Evolutionary conservation across 1,284 basidiomycete species (phyloP), one percentile per base, ranked within the genome.

Genomic region (Puccinia coronata): DNA sequence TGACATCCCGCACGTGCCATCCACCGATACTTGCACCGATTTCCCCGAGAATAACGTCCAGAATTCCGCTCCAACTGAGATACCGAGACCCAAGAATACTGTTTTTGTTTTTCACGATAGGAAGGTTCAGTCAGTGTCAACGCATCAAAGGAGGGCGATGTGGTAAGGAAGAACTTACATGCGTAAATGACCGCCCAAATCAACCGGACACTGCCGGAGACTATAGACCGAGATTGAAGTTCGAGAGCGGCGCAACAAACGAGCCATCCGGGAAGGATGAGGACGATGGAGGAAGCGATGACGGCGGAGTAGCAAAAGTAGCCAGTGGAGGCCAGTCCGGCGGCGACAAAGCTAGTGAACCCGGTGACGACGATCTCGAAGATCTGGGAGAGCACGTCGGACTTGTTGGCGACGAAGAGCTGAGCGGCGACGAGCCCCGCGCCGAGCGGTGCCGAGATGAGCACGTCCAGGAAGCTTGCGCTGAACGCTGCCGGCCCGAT

Each of bases 321-420:
- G 31, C 88, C 86, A 0, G 91, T 90, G n/a, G 91, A 89, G 0
- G 92, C 91, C 65, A 95, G 87, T 1, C 90, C 92, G 31, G 92
- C 93, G 6, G 93, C 89, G 67, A 95, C 84, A 86, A 96, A 96
- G 23, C 89, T 89, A 85, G 92, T 93, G 85, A 95, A 83, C 36
- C 89, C 63, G 90, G 93, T 91, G 80, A 94, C 90, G 5, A 92
- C 93, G 83, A 95, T 93, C 90, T 96, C 95, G 84, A 95, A 94
- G 41, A 94, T 90, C 83, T 94, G 94, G 20, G 90, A 91, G 85
- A 94, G 95, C 53, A 97, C 87, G 86, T 95, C 93, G 84, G 93
- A 92, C 82, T 90, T 88, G 12, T 90, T 90, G 14, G 92, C 91
- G 53, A 93, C 86, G 55, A 85, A 82, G 73, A 92, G 88, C 85